phyloP scores from a whole-genome alignment of 306 rosid genomes.

The Vachellia collinsii region DNA sequence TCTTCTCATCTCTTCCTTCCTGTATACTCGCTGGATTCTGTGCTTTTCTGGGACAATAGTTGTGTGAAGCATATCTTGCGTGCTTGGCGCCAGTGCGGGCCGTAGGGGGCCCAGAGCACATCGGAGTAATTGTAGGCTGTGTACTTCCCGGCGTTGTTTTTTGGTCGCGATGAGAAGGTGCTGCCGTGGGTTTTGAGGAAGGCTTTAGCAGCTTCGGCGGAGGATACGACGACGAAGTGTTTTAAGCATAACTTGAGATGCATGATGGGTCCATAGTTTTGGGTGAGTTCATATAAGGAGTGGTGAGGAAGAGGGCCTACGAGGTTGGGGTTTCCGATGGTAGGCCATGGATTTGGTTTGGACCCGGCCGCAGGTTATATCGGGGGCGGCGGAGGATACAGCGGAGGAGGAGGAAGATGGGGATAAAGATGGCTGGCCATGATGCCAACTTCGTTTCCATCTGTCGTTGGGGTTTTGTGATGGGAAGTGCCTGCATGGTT shows the following conservation, averaged over 20 bases:
- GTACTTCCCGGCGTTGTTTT: neutral
- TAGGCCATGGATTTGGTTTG: conserved; percentile 26
- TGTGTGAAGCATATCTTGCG: neutral
- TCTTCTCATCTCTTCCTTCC: conserved; percentile 31
- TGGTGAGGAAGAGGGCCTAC: conserved; percentile 57
- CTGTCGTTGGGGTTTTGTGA: neutral
- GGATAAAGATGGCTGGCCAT: conserved; percentile 43
- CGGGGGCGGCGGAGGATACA: conserved; percentile 13
- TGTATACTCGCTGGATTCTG: conserved; percentile 43
- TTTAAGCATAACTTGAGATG: conserved; percentile 40
- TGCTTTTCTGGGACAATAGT: conserved; percentile 50
- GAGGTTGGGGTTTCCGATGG: conserved; percentile 51
- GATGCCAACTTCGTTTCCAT: conserved; percentile 27
- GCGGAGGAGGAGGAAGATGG: neutral
- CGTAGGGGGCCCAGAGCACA: neutral
- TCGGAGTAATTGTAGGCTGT: neutral
- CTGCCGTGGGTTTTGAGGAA: conserved; percentile 58
- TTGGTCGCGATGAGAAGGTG: conserved; percentile 44
- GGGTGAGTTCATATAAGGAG: conserved; percentile 46
- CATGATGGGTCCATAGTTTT: neutral
- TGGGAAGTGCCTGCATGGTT: neutral
- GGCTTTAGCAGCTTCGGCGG: conserved; percentile 48
- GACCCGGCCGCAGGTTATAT: conserved; percentile 38
- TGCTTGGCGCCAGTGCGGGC: neutral
- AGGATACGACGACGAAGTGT: conserved; percentile 51